Evolutionary conservation across 1,284 basidiomycete genomes (phyloP).

Genomic region (Cryptococcus sp.): DNA sequence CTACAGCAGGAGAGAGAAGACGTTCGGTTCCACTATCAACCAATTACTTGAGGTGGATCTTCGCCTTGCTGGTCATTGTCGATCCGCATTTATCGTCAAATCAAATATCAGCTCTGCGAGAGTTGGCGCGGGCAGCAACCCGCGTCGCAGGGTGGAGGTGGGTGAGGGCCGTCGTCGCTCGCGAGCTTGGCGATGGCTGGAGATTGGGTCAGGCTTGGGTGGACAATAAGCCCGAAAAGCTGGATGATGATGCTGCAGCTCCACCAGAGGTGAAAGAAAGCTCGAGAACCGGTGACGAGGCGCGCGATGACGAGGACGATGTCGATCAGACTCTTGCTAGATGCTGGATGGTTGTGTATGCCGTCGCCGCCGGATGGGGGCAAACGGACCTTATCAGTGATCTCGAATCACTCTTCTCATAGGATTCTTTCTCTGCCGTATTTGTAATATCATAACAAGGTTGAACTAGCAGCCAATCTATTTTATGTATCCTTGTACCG

Average conservation of each 20-base stretch:
- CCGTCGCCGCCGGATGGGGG: conserved; percentile 75
- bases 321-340: conserved; percentile 40
- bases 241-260: neutral
- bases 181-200: conserved; percentile 22
- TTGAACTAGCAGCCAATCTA: too few relatives aligned
- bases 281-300: conserved; percentile 1
- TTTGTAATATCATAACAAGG: too few relatives aligned
- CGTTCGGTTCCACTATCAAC: conserved; percentile 57
- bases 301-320: conserved; percentile 10
- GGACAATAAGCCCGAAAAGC: conserved; percentile 1
- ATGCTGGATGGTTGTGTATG: conserved; percentile 82
- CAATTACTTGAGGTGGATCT: conserved; percentile 78
- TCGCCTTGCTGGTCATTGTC: conserved; percentile 71
- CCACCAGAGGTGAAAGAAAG: neutral
- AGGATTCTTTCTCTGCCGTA: too few relatives aligned
- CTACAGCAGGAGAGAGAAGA: too few relatives aligned
- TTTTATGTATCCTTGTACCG: too few relatives aligned
- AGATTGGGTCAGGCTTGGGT: conserved; percentile 1
- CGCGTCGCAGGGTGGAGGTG: conserved; percentile 57
- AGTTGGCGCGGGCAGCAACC: conserved; percentile 72
- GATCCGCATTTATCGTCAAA: conserved; percentile 73
- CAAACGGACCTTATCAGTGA: conserved; percentile 85
- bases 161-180: conserved; percentile 30
- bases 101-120: conserved; percentile 74
- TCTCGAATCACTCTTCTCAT: conserved; percentile 57